Percentiles rank a stretch among this genome's conserved stretches.
phyloP scores from a whole-genome alignment of 2,329 filamentous ascomycete genomes.

The Fusarium abutilonis region DNA sequence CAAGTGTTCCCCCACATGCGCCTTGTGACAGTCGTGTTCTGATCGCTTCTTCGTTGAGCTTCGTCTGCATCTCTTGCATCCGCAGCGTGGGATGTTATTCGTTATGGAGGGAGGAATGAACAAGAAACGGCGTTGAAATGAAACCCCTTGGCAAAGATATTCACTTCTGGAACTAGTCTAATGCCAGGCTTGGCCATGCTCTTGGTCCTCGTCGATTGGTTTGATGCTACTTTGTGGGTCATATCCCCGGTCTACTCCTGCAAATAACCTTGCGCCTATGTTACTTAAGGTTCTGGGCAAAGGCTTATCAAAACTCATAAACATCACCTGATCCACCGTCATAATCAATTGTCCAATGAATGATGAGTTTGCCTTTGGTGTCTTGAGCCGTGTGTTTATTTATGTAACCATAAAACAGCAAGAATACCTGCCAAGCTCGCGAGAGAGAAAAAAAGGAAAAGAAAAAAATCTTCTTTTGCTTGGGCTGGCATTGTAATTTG shows the following conservation, averaged over 20 bases:
- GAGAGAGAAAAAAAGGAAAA: too few species aligned
- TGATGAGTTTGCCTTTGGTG: background rate
- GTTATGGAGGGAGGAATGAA: conserved; percentile 9
- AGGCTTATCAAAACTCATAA: conserved; percentile 38
- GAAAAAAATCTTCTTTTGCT: conserved; percentile 4
- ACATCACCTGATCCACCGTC: conserved; percentile 15
- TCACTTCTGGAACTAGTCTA: conserved; percentile 33
- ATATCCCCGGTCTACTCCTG: conserved; percentile 16
- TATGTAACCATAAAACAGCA: conserved; percentile 8
- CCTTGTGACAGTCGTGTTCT: conserved; percentile 9
- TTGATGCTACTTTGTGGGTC: background rate
- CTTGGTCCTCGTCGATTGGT: conserved; percentile 19
- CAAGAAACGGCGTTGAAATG: conserved; percentile 5
- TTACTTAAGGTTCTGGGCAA: conserved; percentile 40
- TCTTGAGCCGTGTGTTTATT: conserved; percentile 19
- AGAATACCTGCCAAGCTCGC: conserved; percentile 7
- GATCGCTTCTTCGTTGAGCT: conserved; percentile 8
- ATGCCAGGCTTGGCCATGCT: conserved; percentile 24
- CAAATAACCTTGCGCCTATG: conserved; percentile 37
- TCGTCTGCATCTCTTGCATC: background rate
- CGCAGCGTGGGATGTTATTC: conserved; percentile 5
- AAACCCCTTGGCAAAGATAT: conserved; percentile 8
- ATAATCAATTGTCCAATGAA: conserved; percentile 26
- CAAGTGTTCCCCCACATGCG: conserved; percentile 4
- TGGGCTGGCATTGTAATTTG: background rate